phyloP scores from a whole-genome alignment of 371 early-diverging fungal species.

The Dichotomocladium elegans region DNA sequence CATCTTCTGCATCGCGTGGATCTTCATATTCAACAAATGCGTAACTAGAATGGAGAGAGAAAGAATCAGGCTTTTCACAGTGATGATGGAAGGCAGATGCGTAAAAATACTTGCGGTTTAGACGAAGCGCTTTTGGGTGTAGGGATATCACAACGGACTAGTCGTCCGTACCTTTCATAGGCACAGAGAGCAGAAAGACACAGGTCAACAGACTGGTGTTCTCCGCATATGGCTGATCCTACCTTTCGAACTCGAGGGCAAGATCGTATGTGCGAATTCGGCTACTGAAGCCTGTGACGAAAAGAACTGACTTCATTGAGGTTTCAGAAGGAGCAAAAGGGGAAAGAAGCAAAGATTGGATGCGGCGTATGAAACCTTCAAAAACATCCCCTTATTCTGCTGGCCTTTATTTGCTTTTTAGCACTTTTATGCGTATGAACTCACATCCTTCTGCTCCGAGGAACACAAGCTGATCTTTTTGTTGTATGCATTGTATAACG shows the following conservation, averaged over 20 bases:
- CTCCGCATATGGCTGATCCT: conserved; percentile 3
- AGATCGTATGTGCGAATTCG: conserved; percentile 74
- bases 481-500: too few species aligned
- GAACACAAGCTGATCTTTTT: too few species aligned
- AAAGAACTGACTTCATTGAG: conserved; percentile 59
- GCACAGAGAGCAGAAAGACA: neutral
- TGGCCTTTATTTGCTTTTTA: too few species aligned
- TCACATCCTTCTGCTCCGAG: too few species aligned
- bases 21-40: conserved; percentile 94
- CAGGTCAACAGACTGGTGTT: neutral
- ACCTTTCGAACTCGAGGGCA: conserved; percentile 86
- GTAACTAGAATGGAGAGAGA: too few species aligned
- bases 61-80: too few species aligned
- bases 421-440: too few species aligned
- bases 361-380: too few species aligned
- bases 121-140: conserved; percentile 60
- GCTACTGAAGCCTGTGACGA: conserved; percentile 69
- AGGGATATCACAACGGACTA: conserved; percentile 83
- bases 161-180: conserved; percentile 66
- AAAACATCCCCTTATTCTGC: too few species aligned
- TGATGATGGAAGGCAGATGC: too few species aligned
- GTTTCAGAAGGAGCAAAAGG: neutral
- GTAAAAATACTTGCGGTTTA: conserved; percentile 56
- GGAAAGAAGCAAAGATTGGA: too few species aligned
- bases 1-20: conserved; percentile 82